These are phyloP conservation scores for Fonsecaea pedrosoi DNA, from an alignment of 2,329 filamentous ascomycete species.

Conservation along the genomic window DNA sequence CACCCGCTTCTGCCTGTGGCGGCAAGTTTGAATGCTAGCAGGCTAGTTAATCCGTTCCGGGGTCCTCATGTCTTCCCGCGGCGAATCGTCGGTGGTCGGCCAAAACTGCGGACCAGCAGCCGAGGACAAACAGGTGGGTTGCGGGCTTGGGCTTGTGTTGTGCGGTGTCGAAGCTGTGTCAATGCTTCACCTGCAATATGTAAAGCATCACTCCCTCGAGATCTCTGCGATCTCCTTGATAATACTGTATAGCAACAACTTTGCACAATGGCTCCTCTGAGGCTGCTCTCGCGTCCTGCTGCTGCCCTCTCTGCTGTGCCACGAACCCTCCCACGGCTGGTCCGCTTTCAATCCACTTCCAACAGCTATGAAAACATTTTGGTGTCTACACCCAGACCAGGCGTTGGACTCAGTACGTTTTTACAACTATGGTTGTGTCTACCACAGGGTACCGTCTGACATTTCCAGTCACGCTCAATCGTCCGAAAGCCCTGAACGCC, in stretches of 20 bases:
- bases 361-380: constrained; percentile 78
- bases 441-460: constrained; percentile 10
- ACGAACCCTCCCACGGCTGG: constrained; percentile 63
- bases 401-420: constrained; percentile 80
- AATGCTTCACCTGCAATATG: constrained; percentile 12
- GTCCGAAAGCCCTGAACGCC: constrained; percentile 94
- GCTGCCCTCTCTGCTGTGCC: constrained; percentile 67
- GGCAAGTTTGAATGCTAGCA: too few relatives aligned
- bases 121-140: constrained; percentile 15
- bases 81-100: constrained; percentile 30
- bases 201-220: not conserved
- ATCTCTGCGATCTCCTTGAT: constrained; percentile 5
- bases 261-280: constrained; percentile 28
- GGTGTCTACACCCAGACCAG: constrained; percentile 81
- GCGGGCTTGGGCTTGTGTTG: constrained; percentile 8
- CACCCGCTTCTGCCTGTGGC: not conserved
- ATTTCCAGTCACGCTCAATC: constrained; percentile 76
- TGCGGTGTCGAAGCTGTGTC: not conserved
- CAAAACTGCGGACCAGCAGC: constrained; percentile 20
- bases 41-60: constrained; percentile 10
- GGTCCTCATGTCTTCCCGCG: not conserved
- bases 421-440: constrained; percentile 5
- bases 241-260: not conserved
- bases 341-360: constrained; percentile 56
- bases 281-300: constrained; percentile 40